Percentiles rank a stretch among this genome's conserved stretches.
phyloP scores from a whole-genome alignment of 257 asterid genomes.

The Anisodus tanguticus region DNA sequence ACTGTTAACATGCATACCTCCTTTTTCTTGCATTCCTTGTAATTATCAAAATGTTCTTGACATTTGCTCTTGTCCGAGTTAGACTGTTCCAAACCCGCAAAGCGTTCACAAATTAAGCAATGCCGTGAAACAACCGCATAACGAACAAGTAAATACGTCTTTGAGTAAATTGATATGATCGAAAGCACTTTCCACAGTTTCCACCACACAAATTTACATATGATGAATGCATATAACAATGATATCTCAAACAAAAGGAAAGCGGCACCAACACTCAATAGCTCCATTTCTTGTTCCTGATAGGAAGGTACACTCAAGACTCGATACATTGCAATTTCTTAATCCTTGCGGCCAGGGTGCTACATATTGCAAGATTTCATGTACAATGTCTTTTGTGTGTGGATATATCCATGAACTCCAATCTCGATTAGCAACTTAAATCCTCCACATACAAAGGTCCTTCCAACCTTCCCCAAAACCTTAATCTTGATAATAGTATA shows the following conservation, averaged over 20 bases:
- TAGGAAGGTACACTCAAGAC: too few species aligned
- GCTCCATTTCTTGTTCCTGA: too few species aligned
- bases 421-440: background rate
- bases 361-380: too few species aligned
- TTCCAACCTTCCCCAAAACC: slow-evolving; percentile 7
- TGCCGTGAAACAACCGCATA: background rate
- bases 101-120: background rate
- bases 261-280: too few species aligned
- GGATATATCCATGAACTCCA: background rate
- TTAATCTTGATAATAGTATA: background rate
- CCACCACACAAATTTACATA: too few species aligned
- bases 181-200: background rate
- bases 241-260: too few species aligned
- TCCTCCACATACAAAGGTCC: background rate
- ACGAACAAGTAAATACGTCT: background rate
- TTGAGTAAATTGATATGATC: background rate
- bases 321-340: too few species aligned
- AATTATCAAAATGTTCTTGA: slow-evolving; percentile 82
- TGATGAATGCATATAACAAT: too few species aligned
- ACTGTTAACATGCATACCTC: slow-evolving; percentile 57
- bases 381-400: too few species aligned
- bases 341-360: too few species aligned
- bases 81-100: slow-evolving; percentile 76
- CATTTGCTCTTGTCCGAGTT: slow-evolving; percentile 83
- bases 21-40: slow-evolving; percentile 95